phyloP scores from a whole-genome alignment of 176 grass and related monocot species.

The Canna indica region DNA sequence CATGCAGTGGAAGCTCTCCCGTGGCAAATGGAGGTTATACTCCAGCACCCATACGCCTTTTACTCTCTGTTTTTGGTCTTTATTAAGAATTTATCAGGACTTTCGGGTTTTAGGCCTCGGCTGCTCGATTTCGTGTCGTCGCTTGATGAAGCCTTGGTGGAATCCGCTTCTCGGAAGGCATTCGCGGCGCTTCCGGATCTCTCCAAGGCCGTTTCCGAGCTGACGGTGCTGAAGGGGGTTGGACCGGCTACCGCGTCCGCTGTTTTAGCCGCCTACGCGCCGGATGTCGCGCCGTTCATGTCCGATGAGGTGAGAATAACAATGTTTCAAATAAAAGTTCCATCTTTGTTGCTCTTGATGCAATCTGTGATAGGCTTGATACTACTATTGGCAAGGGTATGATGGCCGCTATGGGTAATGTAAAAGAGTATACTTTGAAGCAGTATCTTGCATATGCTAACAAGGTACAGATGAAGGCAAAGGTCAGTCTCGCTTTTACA shows the following conservation, averaged over 20 bases:
- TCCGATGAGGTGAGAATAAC: conserved; percentile 57
- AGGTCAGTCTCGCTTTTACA: conserved; percentile 29
- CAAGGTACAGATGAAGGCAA: conserved; percentile 63
- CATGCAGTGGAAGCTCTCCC: conserved; percentile 91
- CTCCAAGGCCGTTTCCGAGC: conserved; percentile 47
- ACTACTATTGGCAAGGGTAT: conserved; percentile 37
- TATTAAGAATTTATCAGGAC: background rate
- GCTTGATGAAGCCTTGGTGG: conserved; percentile 46
- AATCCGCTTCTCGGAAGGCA: conserved; percentile 58
- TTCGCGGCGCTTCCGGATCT: conserved; percentile 63
- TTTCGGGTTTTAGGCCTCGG: conserved; percentile 46
- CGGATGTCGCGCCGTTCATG: conserved; percentile 69
- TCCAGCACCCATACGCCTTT: background rate
- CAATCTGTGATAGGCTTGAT: background rate
- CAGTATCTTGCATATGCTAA: conserved; percentile 71
- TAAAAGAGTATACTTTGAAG: conserved; percentile 87
- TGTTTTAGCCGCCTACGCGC: conserved; percentile 61
- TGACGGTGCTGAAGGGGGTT: conserved; percentile 67
- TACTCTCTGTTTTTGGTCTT: background rate
- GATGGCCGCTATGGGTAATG: conserved; percentile 59
- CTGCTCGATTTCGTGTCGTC: conserved; percentile 67
- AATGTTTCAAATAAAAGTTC: background rate
- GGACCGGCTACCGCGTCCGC: conserved; percentile 77
- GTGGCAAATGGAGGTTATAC: conserved; percentile 75
- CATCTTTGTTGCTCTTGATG: background rate